Percentiles rank a stretch among this genome's conserved stretches.
These are phyloP conservation scores for Bauhinia variegata DNA, from an alignment of 306 rosid species.

Conservation along the genomic window DNA sequence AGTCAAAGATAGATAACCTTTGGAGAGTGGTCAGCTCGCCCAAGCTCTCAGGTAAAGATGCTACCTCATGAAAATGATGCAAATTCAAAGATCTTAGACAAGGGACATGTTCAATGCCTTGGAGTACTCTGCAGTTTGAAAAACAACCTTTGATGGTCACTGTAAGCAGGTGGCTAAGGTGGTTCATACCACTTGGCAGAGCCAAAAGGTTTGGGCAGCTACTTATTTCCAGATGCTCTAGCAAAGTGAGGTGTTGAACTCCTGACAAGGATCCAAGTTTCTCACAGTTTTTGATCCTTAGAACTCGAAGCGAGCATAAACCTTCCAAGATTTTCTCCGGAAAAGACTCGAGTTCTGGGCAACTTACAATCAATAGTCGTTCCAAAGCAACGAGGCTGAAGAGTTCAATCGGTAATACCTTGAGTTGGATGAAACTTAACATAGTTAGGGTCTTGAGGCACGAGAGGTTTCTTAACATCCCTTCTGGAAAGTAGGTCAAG, in stretches of 20 bases:
- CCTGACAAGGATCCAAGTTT: conserved; percentile 6
- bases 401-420: neutral
- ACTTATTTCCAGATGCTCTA: neutral
- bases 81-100: conserved; percentile 12
- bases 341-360: conserved; percentile 7
- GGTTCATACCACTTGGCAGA: conserved; percentile 2
- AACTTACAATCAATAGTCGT: neutral
- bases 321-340: conserved; percentile 5
- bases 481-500: neutral
- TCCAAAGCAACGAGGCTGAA: neutral
- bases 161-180: neutral
- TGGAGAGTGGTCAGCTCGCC: neutral
- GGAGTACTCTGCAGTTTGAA: neutral
- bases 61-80: neutral
- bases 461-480: neutral
- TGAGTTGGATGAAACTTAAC: neutral
- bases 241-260: conserved; percentile 5
- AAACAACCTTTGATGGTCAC: neutral
- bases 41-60: conserved; percentile 9
- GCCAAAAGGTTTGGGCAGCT: neutral
- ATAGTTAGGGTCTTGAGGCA: neutral
- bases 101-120: neutral
- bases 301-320: neutral
- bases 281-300: neutral
- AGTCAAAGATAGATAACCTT: neutral